A percentile compares a stretch with the other conserved stretches of the same genome.
Conservation (phyloP, 129 eudicot species). For the Pittosporum tobira region DNA sequence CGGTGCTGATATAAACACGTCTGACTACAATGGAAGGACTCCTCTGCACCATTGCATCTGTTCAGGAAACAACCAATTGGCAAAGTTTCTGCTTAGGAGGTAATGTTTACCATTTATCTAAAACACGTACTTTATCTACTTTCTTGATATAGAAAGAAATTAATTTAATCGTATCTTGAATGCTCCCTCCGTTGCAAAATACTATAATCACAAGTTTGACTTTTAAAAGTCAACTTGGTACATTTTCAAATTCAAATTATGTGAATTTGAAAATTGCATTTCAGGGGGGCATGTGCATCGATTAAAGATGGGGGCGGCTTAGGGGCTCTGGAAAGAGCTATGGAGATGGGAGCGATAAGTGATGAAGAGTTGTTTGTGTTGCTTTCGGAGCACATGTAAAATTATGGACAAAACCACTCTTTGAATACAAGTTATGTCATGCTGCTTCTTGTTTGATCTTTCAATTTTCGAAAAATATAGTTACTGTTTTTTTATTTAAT, state of each 20-base stretch:
- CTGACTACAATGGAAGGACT: conserved; percentile 80
- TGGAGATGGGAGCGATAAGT: conserved; percentile 94
- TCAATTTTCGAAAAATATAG: too few relatives aligned
- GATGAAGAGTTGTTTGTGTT: conserved; percentile 83
- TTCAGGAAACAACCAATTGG: conserved; percentile 55
- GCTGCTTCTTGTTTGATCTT: too few relatives aligned
- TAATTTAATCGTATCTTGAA: neutral
- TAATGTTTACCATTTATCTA: conserved; percentile 16
- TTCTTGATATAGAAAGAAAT: neutral
- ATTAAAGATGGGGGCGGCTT: conserved; percentile 75
- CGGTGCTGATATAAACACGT: conserved; percentile 79
- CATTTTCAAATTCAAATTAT: too few relatives aligned
- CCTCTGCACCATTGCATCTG: conserved; percentile 85
- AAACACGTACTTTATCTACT: neutral
- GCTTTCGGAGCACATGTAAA: conserved; percentile 57
- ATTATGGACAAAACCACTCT: too few relatives aligned
- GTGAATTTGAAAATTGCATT: too few relatives aligned
- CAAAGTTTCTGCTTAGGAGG: conserved; percentile 91
- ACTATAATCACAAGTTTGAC: too few relatives aligned
- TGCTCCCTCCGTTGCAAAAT: too few relatives aligned
- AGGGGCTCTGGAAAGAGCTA: conserved; percentile 84
- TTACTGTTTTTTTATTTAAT: too few relatives aligned
- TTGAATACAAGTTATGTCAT: too few relatives aligned
- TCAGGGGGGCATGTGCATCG: conserved; percentile 75
- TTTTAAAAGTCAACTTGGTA: too few relatives aligned